Conservation (phyloP, 2,329 filamentous ascomycete genomes). For the Botrytis deweyae region DNA sequence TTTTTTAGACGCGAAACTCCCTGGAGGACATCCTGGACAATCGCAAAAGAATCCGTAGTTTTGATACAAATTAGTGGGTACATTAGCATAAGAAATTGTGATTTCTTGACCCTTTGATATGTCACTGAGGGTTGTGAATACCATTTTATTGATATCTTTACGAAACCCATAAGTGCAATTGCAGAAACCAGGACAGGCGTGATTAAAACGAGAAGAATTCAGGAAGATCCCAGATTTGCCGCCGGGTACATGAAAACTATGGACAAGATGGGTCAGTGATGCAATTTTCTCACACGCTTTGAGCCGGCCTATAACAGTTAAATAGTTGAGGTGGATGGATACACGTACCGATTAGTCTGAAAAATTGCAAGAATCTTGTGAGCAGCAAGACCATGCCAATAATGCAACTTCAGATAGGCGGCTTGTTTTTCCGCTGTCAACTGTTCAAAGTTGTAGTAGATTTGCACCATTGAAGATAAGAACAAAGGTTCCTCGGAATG, state of each 20-base stretch:
- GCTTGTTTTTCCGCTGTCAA: constrained; percentile 28
- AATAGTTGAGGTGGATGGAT: no score
- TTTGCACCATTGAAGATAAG: constrained; percentile 20
- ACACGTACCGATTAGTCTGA: constrained; percentile 37
- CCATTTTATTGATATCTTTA: constrained; percentile 39
- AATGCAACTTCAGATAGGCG: constrained; percentile 29
- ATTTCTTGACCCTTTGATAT: constrained; percentile 50
- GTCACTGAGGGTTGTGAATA: constrained; percentile 43
- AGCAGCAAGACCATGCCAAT: constrained; percentile 24
- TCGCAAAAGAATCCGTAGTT: constrained; percentile 54
- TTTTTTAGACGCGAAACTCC: constrained; percentile 10
- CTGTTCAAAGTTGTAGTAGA: constrained; percentile 28
- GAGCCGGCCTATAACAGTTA: neutral
- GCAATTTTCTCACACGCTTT: neutral
- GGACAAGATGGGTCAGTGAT: neutral
- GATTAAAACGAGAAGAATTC: constrained; percentile 57
- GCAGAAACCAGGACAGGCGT: constrained; percentile 51
- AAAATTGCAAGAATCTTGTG: constrained; percentile 32
- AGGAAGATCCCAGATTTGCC: constrained; percentile 41
- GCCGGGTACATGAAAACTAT: constrained; percentile 6
- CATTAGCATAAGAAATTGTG: constrained; percentile 50
- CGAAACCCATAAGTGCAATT: constrained; percentile 45
- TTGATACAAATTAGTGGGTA: constrained; percentile 42
- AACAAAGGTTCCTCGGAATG: constrained; percentile 35
- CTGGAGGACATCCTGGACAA: constrained; percentile 48